Base-by-base conservation (phyloP, 257 asterid genomes). In the Agastache rugosa region DNA sequence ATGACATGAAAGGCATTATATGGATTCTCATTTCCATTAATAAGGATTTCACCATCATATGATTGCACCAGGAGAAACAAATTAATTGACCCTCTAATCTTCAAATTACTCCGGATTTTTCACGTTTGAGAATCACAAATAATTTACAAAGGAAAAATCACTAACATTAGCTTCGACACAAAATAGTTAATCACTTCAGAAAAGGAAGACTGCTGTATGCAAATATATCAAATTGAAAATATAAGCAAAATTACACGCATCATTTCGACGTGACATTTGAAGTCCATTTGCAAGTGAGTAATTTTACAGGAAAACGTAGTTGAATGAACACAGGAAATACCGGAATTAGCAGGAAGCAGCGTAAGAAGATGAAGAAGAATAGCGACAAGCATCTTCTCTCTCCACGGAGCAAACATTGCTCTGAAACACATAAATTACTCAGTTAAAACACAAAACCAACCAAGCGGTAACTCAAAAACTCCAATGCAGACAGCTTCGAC, bases 321-420 rank as follows among this genome's bases (percentile, higher is more conserved):
- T 20, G 59, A 23, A 8, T 61, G 37, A 48, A 19, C 2, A 54
- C n/a, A 6, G 44, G 11, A 69, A 47, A 44, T 86, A 92, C 97
- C 97, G 60, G 78, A 59, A 83, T 69, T 72, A 82, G 81, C 11
- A 72, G 93, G 85, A 73, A 92, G 78, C 70, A 87, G 53, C 85
- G 81, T 37, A 80, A 88, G 87, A 67, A 90, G 76, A 74, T 81
- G 86, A 65, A 90, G 87, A 81, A 92, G 86, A 78, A 79, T 76
- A 62, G 73, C 79, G 79, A 37, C 3, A 39, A 86, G 88, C 96
- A 89, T 91, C 87, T 83, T 83, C 90, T 86, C 83, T 86, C 84
- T 86, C 85, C 73, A 78, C 56, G 73, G 45, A 67, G 81, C 79
- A 82, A 77, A 79, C 93, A 86, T 81, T 87, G 73, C 87, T 72